Evolutionary conservation across 768 basidiomycete genomes (phyloP).

Genomic region (Termitomyces sp.): DNA sequence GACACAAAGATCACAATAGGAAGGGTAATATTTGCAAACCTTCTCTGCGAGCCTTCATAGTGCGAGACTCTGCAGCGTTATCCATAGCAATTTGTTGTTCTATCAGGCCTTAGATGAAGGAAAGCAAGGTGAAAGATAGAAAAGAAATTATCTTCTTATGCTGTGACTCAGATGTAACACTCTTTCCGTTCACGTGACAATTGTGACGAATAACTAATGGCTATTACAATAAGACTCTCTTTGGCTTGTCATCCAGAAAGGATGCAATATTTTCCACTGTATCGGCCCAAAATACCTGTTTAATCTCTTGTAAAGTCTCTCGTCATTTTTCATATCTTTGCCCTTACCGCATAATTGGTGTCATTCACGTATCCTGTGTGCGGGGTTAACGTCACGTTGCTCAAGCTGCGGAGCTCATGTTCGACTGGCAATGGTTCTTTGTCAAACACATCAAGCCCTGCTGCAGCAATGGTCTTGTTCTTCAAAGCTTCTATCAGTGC

Average conservation of each 20-base stretch:
- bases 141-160: conserved; percentile 22
- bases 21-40: conserved; percentile 36
- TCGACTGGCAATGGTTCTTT: conserved; percentile 57
- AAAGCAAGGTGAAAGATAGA: conserved; percentile 23
- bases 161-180: conserved; percentile 23
- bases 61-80: conserved; percentile 49
- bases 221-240: neutral
- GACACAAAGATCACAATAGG: conserved; percentile 23
- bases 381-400: conserved; percentile 55
- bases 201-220: conserved; percentile 8
- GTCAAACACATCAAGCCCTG: conserved; percentile 63
- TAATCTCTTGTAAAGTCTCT: conserved; percentile 3
- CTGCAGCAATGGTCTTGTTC: conserved; percentile 45
- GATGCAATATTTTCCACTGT: conserved; percentile 54
- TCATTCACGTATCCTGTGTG: conserved; percentile 56
- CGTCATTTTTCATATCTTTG: neutral
- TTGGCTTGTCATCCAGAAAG: conserved; percentile 42
- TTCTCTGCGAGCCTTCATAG: conserved; percentile 69
- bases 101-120: conserved; percentile 17
- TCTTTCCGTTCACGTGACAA: conserved; percentile 21
- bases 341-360: conserved; percentile 40
- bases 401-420: conserved; percentile 43
- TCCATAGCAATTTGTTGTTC: conserved; percentile 30
- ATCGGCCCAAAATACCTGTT: conserved; percentile 43
- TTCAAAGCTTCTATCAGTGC: conserved; percentile 45